Conservation (phyloP, 2,329 filamentous ascomycete genomes). For the Diplodia seriata region DNA sequence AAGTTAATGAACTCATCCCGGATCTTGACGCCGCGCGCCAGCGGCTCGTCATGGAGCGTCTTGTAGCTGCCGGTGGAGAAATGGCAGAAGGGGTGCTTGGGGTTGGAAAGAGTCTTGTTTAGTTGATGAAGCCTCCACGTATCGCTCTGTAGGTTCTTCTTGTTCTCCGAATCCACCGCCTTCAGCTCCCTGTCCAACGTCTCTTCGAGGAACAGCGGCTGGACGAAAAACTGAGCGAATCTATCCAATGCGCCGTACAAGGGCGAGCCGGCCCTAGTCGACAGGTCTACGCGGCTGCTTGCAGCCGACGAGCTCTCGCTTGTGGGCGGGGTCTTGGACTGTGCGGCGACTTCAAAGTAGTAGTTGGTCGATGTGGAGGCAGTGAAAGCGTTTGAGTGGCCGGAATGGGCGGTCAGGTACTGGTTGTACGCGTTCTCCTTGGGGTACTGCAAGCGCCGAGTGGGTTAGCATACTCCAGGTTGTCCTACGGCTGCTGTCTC, state of each 20-base stretch:
- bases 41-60: slow-evolving; percentile 81
- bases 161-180: slow-evolving; percentile 94
- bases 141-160: slow-evolving; percentile 95
- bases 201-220: slow-evolving; percentile 82
- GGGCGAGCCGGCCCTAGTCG: slow-evolving; percentile 58
- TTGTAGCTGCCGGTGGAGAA: slow-evolving; percentile 91
- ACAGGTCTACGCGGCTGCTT: slow-evolving; percentile 47
- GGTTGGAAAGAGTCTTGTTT: slow-evolving; percentile 86
- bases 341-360: slow-evolving; percentile 93
- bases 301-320: slow-evolving; percentile 53
- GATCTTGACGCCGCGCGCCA: slow-evolving; percentile 80
- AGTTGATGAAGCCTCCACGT: slow-evolving; percentile 87
- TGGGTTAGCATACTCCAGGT: slow-evolving; percentile 21
- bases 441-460: slow-evolving; percentile 67
- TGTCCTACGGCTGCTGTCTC: slow-evolving; percentile 11
- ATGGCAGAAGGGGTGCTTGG: slow-evolving; percentile 85
- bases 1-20: slow-evolving; percentile 92
- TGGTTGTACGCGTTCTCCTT: slow-evolving; percentile 95
- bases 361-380: slow-evolving; percentile 94
- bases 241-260: slow-evolving; percentile 85
- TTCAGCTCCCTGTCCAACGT: slow-evolving; percentile 86
- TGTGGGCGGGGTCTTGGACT: slow-evolving; percentile 63
- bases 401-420: slow-evolving; percentile 88
- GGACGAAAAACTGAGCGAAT: slow-evolving; percentile 93
- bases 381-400: slow-evolving; percentile 94